Evolutionary conservation across 2,329 filamentous ascomycete genomes (phyloP), one percentile per base, ranked within the genome.

Genomic region (Beauveria varroae): DNA sequence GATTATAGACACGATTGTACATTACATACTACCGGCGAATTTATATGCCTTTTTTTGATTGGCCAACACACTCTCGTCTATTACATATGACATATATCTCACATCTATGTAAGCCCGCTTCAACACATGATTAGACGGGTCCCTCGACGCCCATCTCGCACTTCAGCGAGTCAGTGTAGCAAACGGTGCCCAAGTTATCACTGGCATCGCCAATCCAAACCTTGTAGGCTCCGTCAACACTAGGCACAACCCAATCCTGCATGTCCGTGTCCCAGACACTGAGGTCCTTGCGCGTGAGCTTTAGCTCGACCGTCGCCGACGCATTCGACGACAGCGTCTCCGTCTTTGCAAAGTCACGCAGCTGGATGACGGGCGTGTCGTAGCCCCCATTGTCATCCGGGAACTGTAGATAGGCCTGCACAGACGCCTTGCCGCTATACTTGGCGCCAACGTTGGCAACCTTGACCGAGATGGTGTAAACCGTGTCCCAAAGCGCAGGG

Each of bases 311-410:
- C 0, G 73, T 79, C 61, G 73, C 72, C 3, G 72, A 79, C 68
- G 85, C 76, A 0, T 83, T 85, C 0, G 80, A 77, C 4, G 78
- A 74, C 18, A 91, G 72, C 28, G 75, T 71, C 14, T 63, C 60
- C 2, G 89, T 75, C 76, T 92, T 91, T 64, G 88, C 86, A 68
- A 92, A 92, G 34, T 88, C 88, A 16, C 89, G 82, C 22, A 92
- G 78, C n/a, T 86, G 85, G 61, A 81, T 80, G 2, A 85, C 72
- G 0, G 88, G 88, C 57, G 90, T 91, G 30, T 91, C 87, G 44
- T 79, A 73, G 16, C 60, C 61, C 18, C 65, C 66, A 37, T 37
- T 37, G 49, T 65, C 68, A 1, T 65, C 67, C 0, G 78, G 78
- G 61, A 76, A 78, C 62, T 78, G 73, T n/a, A 80, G 62, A 61